Base-by-base conservation (phyloP, 129 eudicot species). In the Flaveria bidentis region DNA sequence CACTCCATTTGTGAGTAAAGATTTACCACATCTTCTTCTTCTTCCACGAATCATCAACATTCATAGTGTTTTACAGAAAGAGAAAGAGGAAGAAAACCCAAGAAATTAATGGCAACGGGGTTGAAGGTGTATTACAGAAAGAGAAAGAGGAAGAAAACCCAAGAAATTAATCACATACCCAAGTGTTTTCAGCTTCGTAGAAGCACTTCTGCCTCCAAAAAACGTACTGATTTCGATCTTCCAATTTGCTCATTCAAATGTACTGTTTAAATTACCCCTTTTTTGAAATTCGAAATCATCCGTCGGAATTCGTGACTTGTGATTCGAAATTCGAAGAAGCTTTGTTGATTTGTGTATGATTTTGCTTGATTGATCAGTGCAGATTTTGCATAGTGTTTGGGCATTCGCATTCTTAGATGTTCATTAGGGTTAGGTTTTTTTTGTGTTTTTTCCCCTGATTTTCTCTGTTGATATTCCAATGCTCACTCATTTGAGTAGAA, bases 171-270 rank as follows among this genome's bases (percentile, higher is more conserved):
- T 78, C 82, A 78, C 55, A 82, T 73, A 56, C 72, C 86, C 1
- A 82, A 82, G 73, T 78, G 66, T 72, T 77, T 58, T 72, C 86
- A 82, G 80, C 86, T 77, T 68, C 86, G 76, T 6, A 77, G 86
- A 82, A 77, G 53, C 46, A 51, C 79, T 61, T 61, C 76, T 78
- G 26, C 71, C 5, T 66, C 82, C 42, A 82, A 82, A 78, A 79
- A 72, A 23, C 76, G 82, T 12, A 77, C 83, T 47, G 58, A 77
- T 9, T 78, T 82, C 72, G 46, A 58, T 78, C 72, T 72, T 55
- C 78, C 78, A 56, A 55, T 82, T 44, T 73, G 72, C 4, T 77
- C 66, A 50, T 73, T 72, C 71, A 80, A 80, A 66, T 71, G 75
- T 80, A 23, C 58, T 56, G 76, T 67, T 82, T 25, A 17, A 23